Evolutionary conservation across 257 asterid species (phyloP), one percentile per base, ranked within the genome.

Genomic region (Cynanchum wilfordii): DNA sequence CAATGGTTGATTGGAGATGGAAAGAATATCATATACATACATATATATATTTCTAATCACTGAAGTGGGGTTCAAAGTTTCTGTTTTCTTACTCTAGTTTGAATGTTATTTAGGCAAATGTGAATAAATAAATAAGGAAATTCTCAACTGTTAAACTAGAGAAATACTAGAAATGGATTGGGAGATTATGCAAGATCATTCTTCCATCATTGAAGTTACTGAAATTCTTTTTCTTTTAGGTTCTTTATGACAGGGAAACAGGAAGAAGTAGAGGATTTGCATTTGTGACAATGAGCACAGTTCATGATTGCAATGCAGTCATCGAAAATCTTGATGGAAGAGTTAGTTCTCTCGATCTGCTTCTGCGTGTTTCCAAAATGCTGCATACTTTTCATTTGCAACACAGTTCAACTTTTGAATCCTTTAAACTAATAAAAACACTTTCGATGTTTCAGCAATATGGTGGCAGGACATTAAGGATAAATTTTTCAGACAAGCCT

Each of bases 211-310:
- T 44, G 11, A 12, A 66, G 52, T 22, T 12, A 27, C 27, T 58
- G 15, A 17, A 13, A 8, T 60, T 30, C 5, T 13, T 29, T 24
- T 20, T 17, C 29, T 11, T 78, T 20, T 77, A 94, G 97, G 99
- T 94, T 80, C 97, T 94, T 9, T 91, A 91, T 68, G 88, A 94
- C 58, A 86, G 93, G 72, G 75, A 84, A 66, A 85, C 96, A 0
- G 99, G 99, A 58, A 94, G 68, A 84, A 91, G 97, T 79, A 86
- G 99, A 85, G 99, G 99, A 75, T 91, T 87, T 70, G 97, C 96
- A 10, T 94, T 94, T 68, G 99, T 91, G 82, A 91, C 97, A 3
- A 94, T 94, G 99, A 94, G 99, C 79, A 82, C 80, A 66, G 69
- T 88, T 10, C 93, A 88, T 69, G 98, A 94, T 70, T 89, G 97